Evolutionary conservation across 805 yeast species (phyloP).

Genomic region (Saccharomycopsis fibuligera): DNA sequence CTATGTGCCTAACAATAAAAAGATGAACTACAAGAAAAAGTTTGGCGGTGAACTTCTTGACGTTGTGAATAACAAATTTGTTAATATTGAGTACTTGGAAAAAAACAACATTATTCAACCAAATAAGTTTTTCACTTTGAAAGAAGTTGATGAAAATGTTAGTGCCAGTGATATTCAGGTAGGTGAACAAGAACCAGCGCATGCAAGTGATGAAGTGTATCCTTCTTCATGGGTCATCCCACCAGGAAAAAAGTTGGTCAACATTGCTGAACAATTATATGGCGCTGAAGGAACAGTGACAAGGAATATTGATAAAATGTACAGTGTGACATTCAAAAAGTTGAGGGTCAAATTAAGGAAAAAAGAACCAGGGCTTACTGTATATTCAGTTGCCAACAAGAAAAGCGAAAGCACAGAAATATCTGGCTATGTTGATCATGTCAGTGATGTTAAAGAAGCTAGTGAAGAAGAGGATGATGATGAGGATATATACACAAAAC

Average conservation of each 20-base stretch:
- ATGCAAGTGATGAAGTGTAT: neutral
- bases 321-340: too few relatives aligned
- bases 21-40: slow-evolving; percentile 75
- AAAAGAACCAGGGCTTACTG: slow-evolving; percentile 20
- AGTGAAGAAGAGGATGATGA: slow-evolving; percentile 19
- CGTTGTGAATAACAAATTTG: slow-evolving; percentile 39
- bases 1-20: slow-evolving; percentile 69
- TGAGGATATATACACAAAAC: slow-evolving; percentile 21
- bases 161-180: neutral
- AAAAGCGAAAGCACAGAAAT: neutral
- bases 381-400: too few relatives aligned
- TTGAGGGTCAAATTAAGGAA: too few relatives aligned
- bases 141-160: slow-evolving; percentile 14
- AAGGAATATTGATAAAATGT: too few relatives aligned
- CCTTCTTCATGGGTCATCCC: slow-evolving; percentile 7
- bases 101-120: slow-evolving; percentile 25
- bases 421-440: neutral
- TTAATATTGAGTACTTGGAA: slow-evolving; percentile 31
- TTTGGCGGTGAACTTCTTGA: slow-evolving; percentile 75
- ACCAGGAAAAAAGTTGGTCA: slow-evolving; percentile 7
- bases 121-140: slow-evolving; percentile 25
- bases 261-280: slow-evolving; percentile 35
- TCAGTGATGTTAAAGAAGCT: slow-evolving; percentile 4
- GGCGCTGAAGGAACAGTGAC: slow-evolving; percentile 31
- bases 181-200: too few relatives aligned